These are phyloP conservation scores for Vitis hybrid DNA, from an alignment of 177 flowering plant genomes.

Conservation along the genomic window DNA sequence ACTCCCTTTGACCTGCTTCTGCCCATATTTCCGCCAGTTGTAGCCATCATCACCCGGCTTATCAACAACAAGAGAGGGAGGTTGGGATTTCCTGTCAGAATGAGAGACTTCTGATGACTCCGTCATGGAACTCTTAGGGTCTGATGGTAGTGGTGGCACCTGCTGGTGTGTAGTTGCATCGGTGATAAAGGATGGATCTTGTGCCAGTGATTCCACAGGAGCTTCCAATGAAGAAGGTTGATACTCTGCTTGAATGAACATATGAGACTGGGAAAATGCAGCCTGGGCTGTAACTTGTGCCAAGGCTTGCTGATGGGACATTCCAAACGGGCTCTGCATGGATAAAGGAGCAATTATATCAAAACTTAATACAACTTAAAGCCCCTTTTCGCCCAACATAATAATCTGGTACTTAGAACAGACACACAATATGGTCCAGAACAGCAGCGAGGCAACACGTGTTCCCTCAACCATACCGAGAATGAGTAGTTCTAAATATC, in stretches of 20 bases:
- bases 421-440: background rate
- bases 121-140: conserved; percentile 22
- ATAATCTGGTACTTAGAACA: background rate
- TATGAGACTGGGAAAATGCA: conserved; percentile 59
- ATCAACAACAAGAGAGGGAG: conserved; percentile 39
- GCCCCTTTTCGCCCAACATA: background rate
- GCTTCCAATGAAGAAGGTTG: conserved; percentile 32
- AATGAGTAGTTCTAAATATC: too few species aligned
- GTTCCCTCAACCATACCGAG: too few species aligned
- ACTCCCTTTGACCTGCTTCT: conserved; percentile 93
- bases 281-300: conserved; percentile 98
- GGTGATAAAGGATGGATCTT: conserved; percentile 23
- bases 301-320: conserved; percentile 92
- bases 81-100: conserved; percentile 50
- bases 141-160: conserved; percentile 34
- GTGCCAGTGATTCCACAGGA: conserved; percentile 28
- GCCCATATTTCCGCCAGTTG: conserved; percentile 98
- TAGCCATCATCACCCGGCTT: conserved; percentile 84
- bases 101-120: conserved; percentile 49
- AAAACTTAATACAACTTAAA: background rate
- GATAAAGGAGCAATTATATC: conserved; percentile 6
- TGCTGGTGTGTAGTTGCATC: conserved; percentile 37
- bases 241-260: conserved; percentile 43
- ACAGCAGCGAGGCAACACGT: background rate
- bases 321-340: conserved; percentile 75